These are phyloP conservation scores for Melampsora americana DNA, from an alignment of 1,284 basidiomycete genomes.

Conservation along the genomic window DNA sequence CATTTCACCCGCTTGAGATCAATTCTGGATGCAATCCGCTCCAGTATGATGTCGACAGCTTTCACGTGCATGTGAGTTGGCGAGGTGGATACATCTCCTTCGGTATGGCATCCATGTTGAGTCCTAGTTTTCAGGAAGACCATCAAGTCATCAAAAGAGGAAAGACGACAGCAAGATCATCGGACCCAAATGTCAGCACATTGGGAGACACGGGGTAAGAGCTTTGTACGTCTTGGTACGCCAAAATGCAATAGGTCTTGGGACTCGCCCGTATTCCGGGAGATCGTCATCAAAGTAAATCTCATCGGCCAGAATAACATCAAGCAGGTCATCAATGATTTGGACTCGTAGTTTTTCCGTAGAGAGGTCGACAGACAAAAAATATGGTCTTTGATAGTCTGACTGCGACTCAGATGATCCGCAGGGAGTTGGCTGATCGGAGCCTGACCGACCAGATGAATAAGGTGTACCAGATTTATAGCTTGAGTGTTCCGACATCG, in stretches of 20 bases:
- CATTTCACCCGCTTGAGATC: slow-evolving; percentile 35
- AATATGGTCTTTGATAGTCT: slow-evolving; percentile 48
- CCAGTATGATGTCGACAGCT: slow-evolving; percentile 27
- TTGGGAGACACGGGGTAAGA: no score
- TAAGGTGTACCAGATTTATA: no score
- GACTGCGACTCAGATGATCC: no score
- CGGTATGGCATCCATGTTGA: slow-evolving; percentile 30
- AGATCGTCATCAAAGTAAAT: slow-evolving; percentile 75
- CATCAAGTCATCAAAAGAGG: background rate
- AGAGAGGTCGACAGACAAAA: slow-evolving; percentile 64
- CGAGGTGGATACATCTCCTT: slow-evolving; percentile 21
- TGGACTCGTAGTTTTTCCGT: slow-evolving; percentile 73
- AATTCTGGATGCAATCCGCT: slow-evolving; percentile 27
- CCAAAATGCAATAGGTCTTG: background rate
- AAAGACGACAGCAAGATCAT: no score
- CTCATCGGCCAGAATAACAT: slow-evolving; percentile 70
- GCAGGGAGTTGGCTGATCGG: no score
- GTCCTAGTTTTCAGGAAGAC: slow-evolving; percentile 7
- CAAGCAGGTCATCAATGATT: slow-evolving; percentile 72
- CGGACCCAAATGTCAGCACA: no score
- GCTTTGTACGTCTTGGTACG: background rate
- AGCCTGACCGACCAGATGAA: no score
- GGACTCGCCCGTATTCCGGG: slow-evolving; percentile 70
- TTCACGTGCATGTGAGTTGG: slow-evolving; percentile 35
- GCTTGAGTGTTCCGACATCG: no score